phyloP scores from a whole-genome alignment of 2,329 filamentous ascomycete genomes.

The Aspergillus clavatus region DNA sequence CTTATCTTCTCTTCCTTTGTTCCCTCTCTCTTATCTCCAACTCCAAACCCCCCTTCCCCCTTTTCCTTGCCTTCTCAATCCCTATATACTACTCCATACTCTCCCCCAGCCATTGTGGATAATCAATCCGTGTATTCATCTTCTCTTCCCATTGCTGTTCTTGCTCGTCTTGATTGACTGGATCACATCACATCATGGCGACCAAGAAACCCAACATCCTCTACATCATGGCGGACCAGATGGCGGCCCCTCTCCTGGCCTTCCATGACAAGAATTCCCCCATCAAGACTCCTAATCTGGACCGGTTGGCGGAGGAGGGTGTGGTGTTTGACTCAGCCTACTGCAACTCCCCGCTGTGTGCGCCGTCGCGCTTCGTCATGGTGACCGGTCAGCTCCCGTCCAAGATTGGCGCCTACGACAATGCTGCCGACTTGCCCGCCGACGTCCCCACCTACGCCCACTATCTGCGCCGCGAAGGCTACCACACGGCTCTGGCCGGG shows the following conservation, averaged over 20 bases:
- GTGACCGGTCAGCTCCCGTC: constrained; percentile 87
- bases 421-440: constrained; percentile 76
- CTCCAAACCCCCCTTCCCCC: not conserved
- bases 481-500: constrained; percentile 84
- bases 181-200: constrained; percentile 25
- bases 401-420: constrained; percentile 88
- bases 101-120: too few species aligned
- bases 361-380: constrained; percentile 89
- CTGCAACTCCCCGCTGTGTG: constrained; percentile 88
- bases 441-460: constrained; percentile 90
- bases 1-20: constrained; percentile 4
- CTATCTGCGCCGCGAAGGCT: constrained; percentile 77
- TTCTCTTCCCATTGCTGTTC: not conserved
- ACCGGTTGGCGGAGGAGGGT: constrained; percentile 71
- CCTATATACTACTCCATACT: too few species aligned
- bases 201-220: constrained; percentile 66
- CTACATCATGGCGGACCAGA: constrained; percentile 96
- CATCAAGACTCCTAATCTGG: constrained; percentile 88
- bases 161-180: constrained; percentile 2
- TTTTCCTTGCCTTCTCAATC: too few species aligned
- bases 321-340: constrained; percentile 93
- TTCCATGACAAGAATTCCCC: constrained; percentile 85
- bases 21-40: constrained; percentile 3
- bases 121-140: too few species aligned
- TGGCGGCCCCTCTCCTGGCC: constrained; percentile 83